Conservation (phyloP, 257 asterid genomes). For the Anisodus tanguticus region DNA sequence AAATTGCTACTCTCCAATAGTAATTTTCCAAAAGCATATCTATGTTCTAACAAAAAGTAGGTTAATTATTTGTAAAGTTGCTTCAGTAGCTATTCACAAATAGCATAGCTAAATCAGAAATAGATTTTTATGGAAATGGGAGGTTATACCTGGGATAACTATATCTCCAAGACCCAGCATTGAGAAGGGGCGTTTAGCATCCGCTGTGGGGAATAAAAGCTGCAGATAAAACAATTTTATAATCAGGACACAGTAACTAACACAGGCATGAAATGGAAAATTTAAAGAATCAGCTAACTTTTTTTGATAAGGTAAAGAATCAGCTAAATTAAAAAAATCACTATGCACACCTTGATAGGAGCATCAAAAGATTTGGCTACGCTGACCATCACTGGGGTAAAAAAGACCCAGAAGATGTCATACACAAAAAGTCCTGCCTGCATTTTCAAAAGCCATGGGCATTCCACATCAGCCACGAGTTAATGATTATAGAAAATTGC, state of each 20-base stretch:
- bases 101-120: background rate
- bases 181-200: conserved; percentile 86
- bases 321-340: background rate
- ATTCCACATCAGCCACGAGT: conserved; percentile 17
- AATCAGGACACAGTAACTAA: conserved; percentile 24
- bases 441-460: conserved; percentile 33
- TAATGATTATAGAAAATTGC: conserved; percentile 7
- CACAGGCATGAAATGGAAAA: background rate
- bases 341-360: conserved; percentile 77
- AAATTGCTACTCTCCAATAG: no score
- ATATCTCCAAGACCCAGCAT: conserved; percentile 99
- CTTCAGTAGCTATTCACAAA: background rate
- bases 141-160: conserved; percentile 84
- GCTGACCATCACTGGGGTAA: conserved; percentile 98
- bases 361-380: conserved; percentile 98
- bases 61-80: background rate
- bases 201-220: conserved; percentile 96
- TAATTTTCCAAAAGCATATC: background rate
- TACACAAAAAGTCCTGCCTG: conserved; percentile 95
- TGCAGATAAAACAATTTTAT: conserved; percentile 42
- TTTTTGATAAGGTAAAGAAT: no score
- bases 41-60: background rate
- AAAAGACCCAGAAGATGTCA: conserved; percentile 97
- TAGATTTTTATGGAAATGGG: background rate
- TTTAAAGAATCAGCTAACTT: conserved; percentile 2